Evolutionary conservation across 345 rosid genomes (phyloP), one percentile per base, ranked within the genome.

Genomic region (Corchorus olitorius): DNA sequence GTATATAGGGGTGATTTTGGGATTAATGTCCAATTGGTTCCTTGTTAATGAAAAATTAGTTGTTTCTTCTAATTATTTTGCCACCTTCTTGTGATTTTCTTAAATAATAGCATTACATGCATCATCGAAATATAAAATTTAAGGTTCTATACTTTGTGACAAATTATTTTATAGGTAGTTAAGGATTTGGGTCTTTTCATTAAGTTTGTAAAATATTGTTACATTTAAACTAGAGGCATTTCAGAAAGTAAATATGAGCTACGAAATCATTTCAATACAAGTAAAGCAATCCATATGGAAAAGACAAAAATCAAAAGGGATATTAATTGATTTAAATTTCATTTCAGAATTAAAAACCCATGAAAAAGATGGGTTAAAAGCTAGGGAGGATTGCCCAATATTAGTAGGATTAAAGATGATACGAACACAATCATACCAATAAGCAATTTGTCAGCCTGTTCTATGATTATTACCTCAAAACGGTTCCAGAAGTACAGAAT

Each of bases 401-500:
- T 33, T 33, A 33, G 59, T 10, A 16, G 72, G 13, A 53, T 12
- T 49, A 49, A 49, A 50, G 39, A 5, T n/a, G n/a, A n/a, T 19
- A 53, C 11, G 33, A 46, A 9, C 53, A 70, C 53, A 15, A 70
- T 70, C 9, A 6, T 16, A 22, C 12, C 16, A 33, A 20, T 11
- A 74, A 46, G 20, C 20, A 62, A 37, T 20, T 20, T 53, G 61
- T 50, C 22, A 64, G 66, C 61, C 52, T 27, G 15, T 33, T 69
- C 70, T n/a, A 63, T 67, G 55, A 66, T 56, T 8, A 9, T 78
- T 86, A 97, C 99, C 99, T 97, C 98, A 63, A 97, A 96, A 46
- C 97, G 93, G 83, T 94, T 97, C 99, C 99, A 97, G 82, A 97
- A 97, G 84, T 94, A 97, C 22, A 97, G 81, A 78, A 97, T 92